A percentile compares a stretch with the other conserved stretches of the same genome.
These are phyloP conservation scores for Danielia reshetovae DNA, from an alignment of 805 yeast species.

Conservation along the genomic window DNA sequence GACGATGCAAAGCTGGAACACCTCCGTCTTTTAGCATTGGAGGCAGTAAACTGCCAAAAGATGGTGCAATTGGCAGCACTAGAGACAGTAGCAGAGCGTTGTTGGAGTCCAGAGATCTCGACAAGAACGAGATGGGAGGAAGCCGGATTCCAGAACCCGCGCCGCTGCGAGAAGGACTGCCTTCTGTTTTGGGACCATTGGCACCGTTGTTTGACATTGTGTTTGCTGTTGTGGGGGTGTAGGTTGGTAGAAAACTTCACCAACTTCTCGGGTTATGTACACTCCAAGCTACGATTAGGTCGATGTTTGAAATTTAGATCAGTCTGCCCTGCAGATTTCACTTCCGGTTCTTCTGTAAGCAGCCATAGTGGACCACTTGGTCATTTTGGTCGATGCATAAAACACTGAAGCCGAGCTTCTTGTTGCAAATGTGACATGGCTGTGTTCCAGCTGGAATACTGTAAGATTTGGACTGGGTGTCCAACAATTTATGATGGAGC, in stretches of 20 bases:
- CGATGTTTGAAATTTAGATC: too few species aligned
- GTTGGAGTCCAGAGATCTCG: constrained; percentile 11
- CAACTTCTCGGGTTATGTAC: neutral
- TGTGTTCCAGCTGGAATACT: constrained; percentile 36
- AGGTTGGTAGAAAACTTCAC: neutral
- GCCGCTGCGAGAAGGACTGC: neutral
- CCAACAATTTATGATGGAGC: constrained; percentile 40
- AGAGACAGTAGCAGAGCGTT: constrained; percentile 4
- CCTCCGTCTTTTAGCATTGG: neutral
- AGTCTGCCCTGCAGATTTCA: constrained; percentile 1
- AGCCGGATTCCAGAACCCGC: constrained; percentile 17
- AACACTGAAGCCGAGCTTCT: constrained; percentile 51
- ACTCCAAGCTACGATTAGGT: too few species aligned
- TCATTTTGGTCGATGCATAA: constrained; percentile 45
- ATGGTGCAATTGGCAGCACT: constrained; percentile 3
- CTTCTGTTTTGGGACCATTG: neutral
- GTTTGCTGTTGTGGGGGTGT: constrained; percentile 2
- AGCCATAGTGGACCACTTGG: constrained; percentile 55
- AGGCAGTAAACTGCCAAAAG: neutral
- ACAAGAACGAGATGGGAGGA: constrained; percentile 28
- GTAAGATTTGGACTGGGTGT: constrained; percentile 33
- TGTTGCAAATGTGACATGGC: constrained; percentile 58
- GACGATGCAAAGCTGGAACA: neutral
- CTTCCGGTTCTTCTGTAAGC: constrained; percentile 23
- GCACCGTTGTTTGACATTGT: constrained; percentile 2